phyloP scores from a whole-genome alignment of 2,329 filamentous ascomycete species.

The Aspergillus sp. region DNA sequence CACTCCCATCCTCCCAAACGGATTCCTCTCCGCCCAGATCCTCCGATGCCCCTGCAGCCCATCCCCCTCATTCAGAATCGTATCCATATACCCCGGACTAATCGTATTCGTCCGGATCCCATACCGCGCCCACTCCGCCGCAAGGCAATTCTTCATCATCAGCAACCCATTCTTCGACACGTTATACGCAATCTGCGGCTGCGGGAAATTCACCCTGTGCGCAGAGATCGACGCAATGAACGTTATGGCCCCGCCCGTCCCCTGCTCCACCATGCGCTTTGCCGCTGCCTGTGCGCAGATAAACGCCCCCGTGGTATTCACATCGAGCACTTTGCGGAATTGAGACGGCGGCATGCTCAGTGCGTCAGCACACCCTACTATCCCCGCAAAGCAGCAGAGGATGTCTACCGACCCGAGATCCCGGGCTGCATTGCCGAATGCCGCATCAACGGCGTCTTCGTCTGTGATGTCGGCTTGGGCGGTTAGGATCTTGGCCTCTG shows the following conservation, averaged over 20 bases:
- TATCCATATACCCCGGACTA: conserved; percentile 75
- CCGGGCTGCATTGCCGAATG: conserved; percentile 10
- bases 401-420: conserved; percentile 47
- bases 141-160: conserved; percentile 63
- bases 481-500: conserved; percentile 52
- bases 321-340: conserved; percentile 65
- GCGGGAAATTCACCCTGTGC: conserved; percentile 68
- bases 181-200: conserved; percentile 71
- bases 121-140: conserved; percentile 69
- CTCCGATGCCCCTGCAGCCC: conserved; percentile 54
- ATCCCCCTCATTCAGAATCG: conserved; percentile 67
- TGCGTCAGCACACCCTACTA: conserved; percentile 63
- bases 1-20: conserved; percentile 63
- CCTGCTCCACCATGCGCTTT: conserved; percentile 30
- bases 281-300: conserved; percentile 66
- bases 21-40: conserved; percentile 60
- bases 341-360: conserved; percentile 58
- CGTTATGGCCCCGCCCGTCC: conserved; percentile 61
- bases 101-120: conserved; percentile 71
- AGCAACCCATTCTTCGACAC: conserved; percentile 67
- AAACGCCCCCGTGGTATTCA: conserved; percentile 71
- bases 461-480: conserved; percentile 61
- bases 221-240: conserved; percentile 68
- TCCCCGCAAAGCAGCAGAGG: conserved; percentile 66
- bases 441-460: conserved; percentile 27